phyloP scores from a whole-genome alignment of 371 early-diverging fungal species.

The Mycotypha africana region DNA sequence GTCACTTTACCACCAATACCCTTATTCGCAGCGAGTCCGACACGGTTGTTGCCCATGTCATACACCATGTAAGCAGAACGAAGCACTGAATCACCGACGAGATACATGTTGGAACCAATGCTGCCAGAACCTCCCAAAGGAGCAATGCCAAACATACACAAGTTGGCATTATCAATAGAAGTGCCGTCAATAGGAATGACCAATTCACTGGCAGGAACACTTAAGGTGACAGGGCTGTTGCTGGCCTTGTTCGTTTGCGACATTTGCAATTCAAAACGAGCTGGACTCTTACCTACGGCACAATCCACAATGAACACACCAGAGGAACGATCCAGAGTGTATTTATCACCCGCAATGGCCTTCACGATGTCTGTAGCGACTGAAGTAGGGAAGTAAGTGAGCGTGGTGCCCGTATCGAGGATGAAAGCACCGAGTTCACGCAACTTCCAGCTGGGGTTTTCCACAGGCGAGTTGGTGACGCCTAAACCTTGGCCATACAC shows the following conservation, averaged over 20 bases:
- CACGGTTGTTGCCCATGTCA: conserved; percentile 39
- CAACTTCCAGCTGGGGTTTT: conserved; percentile 12
- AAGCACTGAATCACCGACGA: conserved; percentile 42
- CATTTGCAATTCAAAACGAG: conserved; percentile 28
- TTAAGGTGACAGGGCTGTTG: conserved; percentile 15
- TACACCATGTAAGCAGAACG: conserved; percentile 42
- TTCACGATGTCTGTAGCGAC: conserved; percentile 26
- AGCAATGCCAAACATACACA: conserved; percentile 45
- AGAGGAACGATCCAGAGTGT: conserved; percentile 24
- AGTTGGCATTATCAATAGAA: conserved; percentile 15
- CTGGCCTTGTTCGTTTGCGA: conserved; percentile 13
- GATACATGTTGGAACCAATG: conserved; percentile 29
- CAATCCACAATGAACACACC: conserved; percentile 37
- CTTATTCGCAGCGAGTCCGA: conserved; percentile 41
- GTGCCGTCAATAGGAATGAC: conserved; percentile 34
- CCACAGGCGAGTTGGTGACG: conserved; percentile 10
- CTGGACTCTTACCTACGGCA: conserved; percentile 14
- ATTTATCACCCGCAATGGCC: conserved; percentile 24
- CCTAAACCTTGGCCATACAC: conserved; percentile 40
- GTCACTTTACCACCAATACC: conserved; percentile 27
- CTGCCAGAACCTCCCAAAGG: conserved; percentile 22
- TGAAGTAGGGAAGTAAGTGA: conserved; percentile 33
- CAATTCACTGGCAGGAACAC: conserved; percentile 30
- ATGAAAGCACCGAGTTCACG: conserved; percentile 29
- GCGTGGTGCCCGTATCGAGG: conserved; percentile 43